Evolutionary conservation across 768 basidiomycete species (phyloP).

Genomic region (Atractiella rhizophila): DNA sequence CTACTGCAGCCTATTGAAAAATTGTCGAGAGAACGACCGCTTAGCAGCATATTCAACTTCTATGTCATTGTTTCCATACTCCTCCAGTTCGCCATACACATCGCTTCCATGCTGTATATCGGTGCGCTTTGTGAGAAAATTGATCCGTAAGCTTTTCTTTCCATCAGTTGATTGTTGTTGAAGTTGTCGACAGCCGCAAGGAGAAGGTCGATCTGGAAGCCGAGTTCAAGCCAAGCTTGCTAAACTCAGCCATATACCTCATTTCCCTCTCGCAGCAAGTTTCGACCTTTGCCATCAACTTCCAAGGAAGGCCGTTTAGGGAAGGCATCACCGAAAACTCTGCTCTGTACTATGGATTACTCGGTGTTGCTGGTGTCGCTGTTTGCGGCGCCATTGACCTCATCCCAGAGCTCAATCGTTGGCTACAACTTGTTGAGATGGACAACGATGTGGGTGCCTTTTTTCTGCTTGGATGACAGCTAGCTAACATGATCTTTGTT

Average conservation of each 20-base stretch:
- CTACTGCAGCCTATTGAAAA: constrained; percentile 66
- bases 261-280: constrained; percentile 90
- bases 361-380: constrained; percentile 55
- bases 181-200: constrained; percentile 25
- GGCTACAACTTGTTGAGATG: constrained; percentile 96
- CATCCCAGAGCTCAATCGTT: constrained; percentile 77
- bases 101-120: constrained; percentile 70
- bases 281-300: constrained; percentile 95
- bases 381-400: constrained; percentile 85
- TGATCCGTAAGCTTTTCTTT: constrained; percentile 31
- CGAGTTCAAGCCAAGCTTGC: constrained; percentile 75
- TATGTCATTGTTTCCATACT: constrained; percentile 82
- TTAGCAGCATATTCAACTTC: constrained; percentile 87
- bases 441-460: constrained; percentile 32
- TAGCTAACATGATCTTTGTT: neutral
- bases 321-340: constrained; percentile 91
- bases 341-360: constrained; percentile 72
- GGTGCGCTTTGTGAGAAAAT: constrained; percentile 52
- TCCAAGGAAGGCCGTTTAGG: constrained; percentile 88
- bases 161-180: constrained; percentile 2
- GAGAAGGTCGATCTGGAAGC: constrained; percentile 77
- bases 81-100: constrained; percentile 80
- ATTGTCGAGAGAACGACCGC: constrained; percentile 69
- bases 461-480: neutral
- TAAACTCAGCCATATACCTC: constrained; percentile 93